phyloP scores from a whole-genome alignment of 495 filamentous ascomycete genomes.

The Sabuloglossum arenarium region DNA sequence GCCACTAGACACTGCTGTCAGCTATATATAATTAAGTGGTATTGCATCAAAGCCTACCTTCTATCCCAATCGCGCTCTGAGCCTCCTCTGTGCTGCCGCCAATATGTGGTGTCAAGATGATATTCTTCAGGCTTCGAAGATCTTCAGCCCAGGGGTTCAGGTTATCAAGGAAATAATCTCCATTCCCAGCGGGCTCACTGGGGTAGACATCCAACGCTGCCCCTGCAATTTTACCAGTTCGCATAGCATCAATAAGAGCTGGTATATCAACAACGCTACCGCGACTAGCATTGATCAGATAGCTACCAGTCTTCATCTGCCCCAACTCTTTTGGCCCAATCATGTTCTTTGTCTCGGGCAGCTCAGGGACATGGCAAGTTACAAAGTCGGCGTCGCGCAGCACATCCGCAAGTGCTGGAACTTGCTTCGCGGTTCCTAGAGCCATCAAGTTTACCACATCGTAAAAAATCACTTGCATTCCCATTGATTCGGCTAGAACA shows the following conservation, averaged over 20 bases:
- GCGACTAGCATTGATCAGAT: slow-evolving; percentile 89
- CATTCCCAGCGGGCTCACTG: slow-evolving; percentile 80
- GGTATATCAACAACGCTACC: slow-evolving; percentile 90
- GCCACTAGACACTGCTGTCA: slow-evolving; percentile 28
- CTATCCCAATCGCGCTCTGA: slow-evolving; percentile 85
- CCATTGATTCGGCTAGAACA: slow-evolving; percentile 90
- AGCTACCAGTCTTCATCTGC: slow-evolving; percentile 79
- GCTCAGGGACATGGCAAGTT: slow-evolving; percentile 83
- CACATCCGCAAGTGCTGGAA: slow-evolving; percentile 53
- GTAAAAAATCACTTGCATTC: slow-evolving; percentile 92
- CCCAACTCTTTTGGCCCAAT: slow-evolving; percentile 56
- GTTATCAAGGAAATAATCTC: slow-evolving; percentile 76
- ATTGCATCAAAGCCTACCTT: slow-evolving; percentile 22
- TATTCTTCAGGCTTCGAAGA: slow-evolving; percentile 65
- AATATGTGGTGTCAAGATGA: slow-evolving; percentile 92
- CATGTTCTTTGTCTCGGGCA: slow-evolving; percentile 80
- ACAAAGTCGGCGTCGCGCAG: slow-evolving; percentile 75
- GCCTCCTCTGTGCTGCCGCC: slow-evolving; percentile 96
- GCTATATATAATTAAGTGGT: not conserved
- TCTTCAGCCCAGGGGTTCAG: slow-evolving; percentile 79
- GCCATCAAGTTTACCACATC: slow-evolving; percentile 88
- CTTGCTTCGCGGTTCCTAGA: slow-evolving; percentile 67
- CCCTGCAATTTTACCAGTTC: slow-evolving; percentile 72
- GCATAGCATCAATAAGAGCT: slow-evolving; percentile 73
- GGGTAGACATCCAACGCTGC: slow-evolving; percentile 95